Base-by-base conservation (phyloP, 495 filamentous ascomycete genomes). In the Articulospora tetracladia region DNA sequence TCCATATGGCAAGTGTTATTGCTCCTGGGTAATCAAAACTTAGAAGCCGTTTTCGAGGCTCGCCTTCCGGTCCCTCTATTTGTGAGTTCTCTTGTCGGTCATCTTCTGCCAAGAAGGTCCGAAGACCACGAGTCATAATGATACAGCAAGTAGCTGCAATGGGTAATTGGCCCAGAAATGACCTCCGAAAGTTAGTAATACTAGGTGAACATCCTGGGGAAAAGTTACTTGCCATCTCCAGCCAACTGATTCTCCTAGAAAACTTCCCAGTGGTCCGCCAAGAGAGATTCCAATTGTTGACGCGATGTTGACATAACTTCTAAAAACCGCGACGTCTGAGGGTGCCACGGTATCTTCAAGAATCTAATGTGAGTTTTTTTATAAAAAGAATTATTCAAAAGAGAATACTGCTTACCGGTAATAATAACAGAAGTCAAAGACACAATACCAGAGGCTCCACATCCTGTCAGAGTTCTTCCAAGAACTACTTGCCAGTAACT, bases 231-330 rank as follows among this genome's bases (percentile, higher is more conserved):
- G 84, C 85, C 85, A 89, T 69, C 86, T 74, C 86, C 86, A 89
- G 55, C 86, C 85, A 36, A 88, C 76, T 1, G 79, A 78, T 59
- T 87, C 84, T n/a, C 82, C 81, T 11, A 90, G 70, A 66, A 77
- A 83, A 0, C 86, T 86, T 1, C 87, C 87, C 1, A 86, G 32
- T 0, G 86, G 86, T 1, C 86, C 86, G 12, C 87, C 86, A 15
- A 84, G 57, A 52, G 79, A 82, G 15, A 85, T 79, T 17, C 86
- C 86, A 10, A 82, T 73, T 0, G 84, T 88, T 63, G 81, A 79
- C 7, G 82, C 74, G 7, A 88, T 75, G 60, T 89, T 89, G 44
- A 88, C 74, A 64, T 86, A 87, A 12, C 84, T 80, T 54, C 85
- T 77, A 83, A 85, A 87, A 13, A 76, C 73, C 7, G 84, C 87